Evolutionary conservation across 805 yeast species (phyloP), one percentile per base, ranked within the genome.

Genomic region (Monosporozyma solicola): DNA sequence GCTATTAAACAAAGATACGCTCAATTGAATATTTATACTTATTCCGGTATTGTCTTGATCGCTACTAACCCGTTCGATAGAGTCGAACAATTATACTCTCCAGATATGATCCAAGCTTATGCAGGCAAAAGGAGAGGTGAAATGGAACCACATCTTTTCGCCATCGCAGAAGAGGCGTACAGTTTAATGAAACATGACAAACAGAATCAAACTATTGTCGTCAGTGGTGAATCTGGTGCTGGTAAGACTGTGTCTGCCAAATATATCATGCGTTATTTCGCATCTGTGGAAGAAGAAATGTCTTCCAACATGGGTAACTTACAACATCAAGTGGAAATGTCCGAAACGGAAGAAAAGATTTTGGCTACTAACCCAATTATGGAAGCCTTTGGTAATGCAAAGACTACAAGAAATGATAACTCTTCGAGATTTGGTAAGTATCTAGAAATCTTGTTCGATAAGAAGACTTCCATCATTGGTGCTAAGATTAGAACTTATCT

Each of bases 231-330:
- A 72, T 87, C 96, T 6, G 99, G 99, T 71, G 98, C 99, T 31
- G 99, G 99, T 70, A 94, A 92, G 65, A 94, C 98, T 4, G 98
- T 92, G 44, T 84, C 94, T 57, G 99, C 99, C 41, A 92, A 92
- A 68, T 92, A 87, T 70, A 92, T 92, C 59, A 92, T 92, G 98
- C 82, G 98, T 69, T 92, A 91, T 71, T 91, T 92, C 69, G 98
- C 98, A 3, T 84, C 96, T 16, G 97, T 92, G 15, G 97, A 92
- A 65, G 76, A 74, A 55, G 64, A 62, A 48, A 65, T 60, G 54
- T 68, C 68, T n/a, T 54, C 58, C 3, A 55, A 62, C 39, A 64
- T 63, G 27, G 68, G 72, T 9, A 75, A 75, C 57, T 66, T 65
- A 43, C 69, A 73, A 51, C 71, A 68, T 50, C 73, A 72, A 59